Evolutionary conservation across 2,329 filamentous ascomycete genomes (phyloP), one percentile per base, ranked within the genome.

Genomic region (Zarea fungicola): DNA sequence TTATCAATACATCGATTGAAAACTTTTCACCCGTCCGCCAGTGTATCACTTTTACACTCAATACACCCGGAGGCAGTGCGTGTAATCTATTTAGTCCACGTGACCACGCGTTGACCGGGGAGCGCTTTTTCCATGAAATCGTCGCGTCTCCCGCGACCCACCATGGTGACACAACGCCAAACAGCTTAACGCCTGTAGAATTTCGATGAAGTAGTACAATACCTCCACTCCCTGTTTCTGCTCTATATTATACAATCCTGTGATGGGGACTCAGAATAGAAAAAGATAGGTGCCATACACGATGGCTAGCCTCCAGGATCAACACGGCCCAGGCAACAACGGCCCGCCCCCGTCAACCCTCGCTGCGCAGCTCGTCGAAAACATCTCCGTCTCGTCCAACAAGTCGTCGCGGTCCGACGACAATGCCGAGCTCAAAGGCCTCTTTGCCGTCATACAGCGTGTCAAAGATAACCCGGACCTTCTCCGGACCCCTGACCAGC

Each of bases 281-380:
- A 16, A 36, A 18, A 42, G 46, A n/a, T n/a, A n/a, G n/a, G n/a
- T n/a, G n/a, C 46, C 39, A 29, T 18, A 31, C 36, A 34, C 16
- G 14, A 50, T 50, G 48, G 48, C 48, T 35, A 35, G 41, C 41
- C 41, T 34, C 26, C 39, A 21, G n/a, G 47, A 49, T 16, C 39
- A 6, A 21, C 21, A 25, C 14, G 34, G 35, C 25, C n/a, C n/a
- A n/a, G 25, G n/a, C 13, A 35, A n/a, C 28, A 29, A 18, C 32
- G 48, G 48, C 34, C 70, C 73, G 39, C 81, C 83, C 32, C 86
- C 89, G 11, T 96, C 91, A 14, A 95, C 90, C 9, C 77, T 96
- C 60, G 89, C 91, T 45, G 89, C 89, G 11, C 88, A 95, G 65
- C 83, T 96, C 50, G 89, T 93, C 55, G 84, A 88, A 62, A 89